A percentile compares a stretch with the other conserved stretches of the same genome.
Evolutionary conservation across 805 yeast species (phyloP).

Genomic region (Kazachstania martiniae): DNA sequence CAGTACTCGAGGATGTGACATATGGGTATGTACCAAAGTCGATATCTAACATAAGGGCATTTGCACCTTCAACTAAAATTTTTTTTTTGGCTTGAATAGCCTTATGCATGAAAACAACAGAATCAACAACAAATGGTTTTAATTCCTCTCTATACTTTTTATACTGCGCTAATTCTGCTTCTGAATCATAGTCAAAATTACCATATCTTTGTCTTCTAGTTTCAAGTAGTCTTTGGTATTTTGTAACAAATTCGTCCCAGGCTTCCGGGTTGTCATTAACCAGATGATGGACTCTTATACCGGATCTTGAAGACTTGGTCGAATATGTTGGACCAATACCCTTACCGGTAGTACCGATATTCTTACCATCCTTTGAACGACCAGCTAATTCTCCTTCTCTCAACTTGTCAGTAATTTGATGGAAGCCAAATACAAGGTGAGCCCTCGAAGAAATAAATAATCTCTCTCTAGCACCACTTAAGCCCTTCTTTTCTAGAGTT

Average conservation of each 20-base stretch:
- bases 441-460: conserved; percentile 88
- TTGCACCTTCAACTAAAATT: conserved; percentile 94
- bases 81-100: conserved; percentile 72
- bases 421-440: conserved; percentile 95
- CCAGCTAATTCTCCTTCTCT: conserved; percentile 81
- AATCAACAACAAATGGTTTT: conserved; percentile 88
- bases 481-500: conserved; percentile 72
- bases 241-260: conserved; percentile 81
- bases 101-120: conserved; percentile 70
- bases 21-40: conserved; percentile 98
- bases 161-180: conserved; percentile 68
- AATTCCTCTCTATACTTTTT: conserved; percentile 61
- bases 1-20: conserved; percentile 91
- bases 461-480: conserved; percentile 46
- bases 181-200: conserved; percentile 77
- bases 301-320: conserved; percentile 93
- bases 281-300: conserved; percentile 92
- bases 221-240: conserved; percentile 64
- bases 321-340: conserved; percentile 99
- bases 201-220: conserved; percentile 89
- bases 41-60: conserved; percentile 93
- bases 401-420: conserved; percentile 90
- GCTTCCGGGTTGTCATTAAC: conserved; percentile 82
- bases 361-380: conserved; percentile 44
- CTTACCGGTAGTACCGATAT: conserved; percentile 97